Evolutionary conservation across 2,329 filamentous ascomycete species (phyloP).

Genomic region (Aplosporella prunicola): DNA sequence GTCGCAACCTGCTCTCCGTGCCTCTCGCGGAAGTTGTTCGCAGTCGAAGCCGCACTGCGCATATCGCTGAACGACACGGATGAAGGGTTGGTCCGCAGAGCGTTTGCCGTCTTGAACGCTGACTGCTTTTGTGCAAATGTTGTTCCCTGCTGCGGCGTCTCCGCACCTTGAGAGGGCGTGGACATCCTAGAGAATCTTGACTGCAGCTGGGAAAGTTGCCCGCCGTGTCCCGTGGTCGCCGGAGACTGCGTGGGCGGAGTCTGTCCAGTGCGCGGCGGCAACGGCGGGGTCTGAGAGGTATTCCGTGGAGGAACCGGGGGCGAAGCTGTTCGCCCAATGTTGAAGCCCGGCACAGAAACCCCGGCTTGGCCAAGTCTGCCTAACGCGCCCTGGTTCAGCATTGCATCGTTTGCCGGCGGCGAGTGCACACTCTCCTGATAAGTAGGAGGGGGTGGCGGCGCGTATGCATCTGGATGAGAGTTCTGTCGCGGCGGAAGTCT

Average conservation of each 20-base stretch:
- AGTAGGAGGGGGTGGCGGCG: slow-evolving; percentile 37
- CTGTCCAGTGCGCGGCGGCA: slow-evolving; percentile 14
- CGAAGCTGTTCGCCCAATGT: slow-evolving; percentile 50
- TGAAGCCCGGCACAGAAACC: slow-evolving; percentile 67
- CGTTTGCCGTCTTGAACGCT: slow-evolving; percentile 51
- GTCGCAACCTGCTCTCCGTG: slow-evolving; percentile 59
- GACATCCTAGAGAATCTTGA: slow-evolving; percentile 48
- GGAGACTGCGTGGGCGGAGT: slow-evolving; percentile 15
- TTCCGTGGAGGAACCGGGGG: slow-evolving; percentile 23
- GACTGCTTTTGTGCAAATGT: slow-evolving; percentile 55
- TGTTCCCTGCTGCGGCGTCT: slow-evolving; percentile 41
- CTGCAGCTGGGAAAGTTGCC: slow-evolving; percentile 57
- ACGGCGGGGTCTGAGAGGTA: slow-evolving; percentile 19
- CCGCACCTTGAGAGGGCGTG: slow-evolving; percentile 20
- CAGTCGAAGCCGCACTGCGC: slow-evolving; percentile 49
- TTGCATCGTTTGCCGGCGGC: slow-evolving; percentile 22
- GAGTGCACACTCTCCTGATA: slow-evolving; percentile 36
- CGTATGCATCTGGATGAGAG: slow-evolving; percentile 38
- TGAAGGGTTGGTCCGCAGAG: slow-evolving; percentile 51
- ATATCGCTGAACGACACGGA: slow-evolving; percentile 53
- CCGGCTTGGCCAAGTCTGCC: slow-evolving; percentile 62
- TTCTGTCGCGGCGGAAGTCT: slow-evolving; percentile 61
- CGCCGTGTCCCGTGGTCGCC: slow-evolving; percentile 14
- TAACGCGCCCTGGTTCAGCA: slow-evolving; percentile 51
- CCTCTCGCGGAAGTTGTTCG: slow-evolving; percentile 59